phyloP scores from a whole-genome alignment of 2,329 filamentous ascomycete species.

The Dactylonectria macrodidyma region DNA sequence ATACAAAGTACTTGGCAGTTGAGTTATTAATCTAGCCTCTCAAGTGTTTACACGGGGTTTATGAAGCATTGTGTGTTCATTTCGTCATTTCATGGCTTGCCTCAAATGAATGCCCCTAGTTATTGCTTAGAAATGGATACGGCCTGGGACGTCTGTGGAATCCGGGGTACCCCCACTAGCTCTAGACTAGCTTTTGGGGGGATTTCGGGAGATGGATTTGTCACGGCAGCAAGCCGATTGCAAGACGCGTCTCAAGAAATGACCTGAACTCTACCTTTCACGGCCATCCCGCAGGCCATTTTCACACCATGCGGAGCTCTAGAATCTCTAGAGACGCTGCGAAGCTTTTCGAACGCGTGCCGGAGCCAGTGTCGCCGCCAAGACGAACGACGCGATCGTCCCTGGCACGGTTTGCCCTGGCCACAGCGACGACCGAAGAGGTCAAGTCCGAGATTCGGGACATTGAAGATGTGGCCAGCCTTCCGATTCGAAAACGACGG shows the following conservation, averaged over 20 bases:
- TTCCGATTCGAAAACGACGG: slow-evolving; percentile 50
- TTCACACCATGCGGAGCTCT: slow-evolving; percentile 67
- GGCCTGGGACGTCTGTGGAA: slow-evolving; percentile 13
- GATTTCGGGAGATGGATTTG: slow-evolving; percentile 12
- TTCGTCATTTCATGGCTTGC: not conserved
- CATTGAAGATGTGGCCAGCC: slow-evolving; percentile 70
- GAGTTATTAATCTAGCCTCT: not conserved
- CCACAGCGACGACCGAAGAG: slow-evolving; percentile 42
- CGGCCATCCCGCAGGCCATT: slow-evolving; percentile 11
- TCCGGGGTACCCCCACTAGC: slow-evolving; percentile 25
- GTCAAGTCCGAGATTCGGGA: slow-evolving; percentile 54
- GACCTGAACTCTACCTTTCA: slow-evolving; percentile 5
- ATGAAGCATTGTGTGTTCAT: not conserved
- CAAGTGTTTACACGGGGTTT: not conserved
- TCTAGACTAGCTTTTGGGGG: slow-evolving; percentile 9
- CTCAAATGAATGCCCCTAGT: not conserved
- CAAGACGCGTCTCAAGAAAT: slow-evolving; percentile 20
- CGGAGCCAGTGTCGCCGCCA: slow-evolving; percentile 49
- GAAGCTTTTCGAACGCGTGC: slow-evolving; percentile 63
- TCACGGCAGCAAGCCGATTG: slow-evolving; percentile 7
- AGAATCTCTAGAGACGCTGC: slow-evolving; percentile 71
- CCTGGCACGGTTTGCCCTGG: slow-evolving; percentile 63
- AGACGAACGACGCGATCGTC: slow-evolving; percentile 65
- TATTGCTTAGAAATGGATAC: slow-evolving; percentile 23
- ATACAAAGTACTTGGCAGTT: no score